Percentiles rank a stretch among this genome's conserved stretches.
phyloP scores from a whole-genome alignment of 139 green algal genomes.

The Pleodorina starrii region DNA sequence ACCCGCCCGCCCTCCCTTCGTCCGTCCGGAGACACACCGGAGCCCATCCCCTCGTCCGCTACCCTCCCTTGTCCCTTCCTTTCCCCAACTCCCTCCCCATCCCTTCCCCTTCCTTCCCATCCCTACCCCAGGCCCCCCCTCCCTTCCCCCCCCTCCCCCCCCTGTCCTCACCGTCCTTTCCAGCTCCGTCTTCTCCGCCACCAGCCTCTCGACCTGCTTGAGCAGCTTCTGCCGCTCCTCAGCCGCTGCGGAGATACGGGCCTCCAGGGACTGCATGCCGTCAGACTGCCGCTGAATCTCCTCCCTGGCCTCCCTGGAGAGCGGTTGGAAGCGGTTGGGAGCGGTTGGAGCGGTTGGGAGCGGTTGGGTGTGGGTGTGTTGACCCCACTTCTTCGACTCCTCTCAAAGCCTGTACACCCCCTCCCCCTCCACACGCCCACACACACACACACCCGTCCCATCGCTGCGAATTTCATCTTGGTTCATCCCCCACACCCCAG shows the following conservation, averaged over 20 bases:
- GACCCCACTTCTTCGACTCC: no score
- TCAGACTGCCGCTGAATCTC: conserved; percentile 36
- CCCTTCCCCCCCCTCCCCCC: no score
- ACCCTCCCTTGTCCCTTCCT: no score
- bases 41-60: no score
- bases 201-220: conserved; percentile 51
- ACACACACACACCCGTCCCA: not conserved
- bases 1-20: no score
- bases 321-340: not conserved
- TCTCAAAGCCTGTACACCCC: no score
- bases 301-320: not conserved
- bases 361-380: not conserved
- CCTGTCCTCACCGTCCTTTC: conserved; percentile 42
- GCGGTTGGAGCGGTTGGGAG: not conserved
- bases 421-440: not conserved
- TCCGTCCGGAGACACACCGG: no score
- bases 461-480: no score
- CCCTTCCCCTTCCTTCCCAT: no score
- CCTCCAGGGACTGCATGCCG: conserved; percentile 38
- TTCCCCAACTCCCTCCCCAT: no score
- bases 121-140: no score
- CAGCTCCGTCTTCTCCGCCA: conserved; percentile 40
- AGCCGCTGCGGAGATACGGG: not conserved
- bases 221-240: conserved; percentile 53
- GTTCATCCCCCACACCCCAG: no score